These are phyloP conservation scores for Adansonia grandidieri DNA, from an alignment of 441 rosid species.

Conservation along the genomic window DNA sequence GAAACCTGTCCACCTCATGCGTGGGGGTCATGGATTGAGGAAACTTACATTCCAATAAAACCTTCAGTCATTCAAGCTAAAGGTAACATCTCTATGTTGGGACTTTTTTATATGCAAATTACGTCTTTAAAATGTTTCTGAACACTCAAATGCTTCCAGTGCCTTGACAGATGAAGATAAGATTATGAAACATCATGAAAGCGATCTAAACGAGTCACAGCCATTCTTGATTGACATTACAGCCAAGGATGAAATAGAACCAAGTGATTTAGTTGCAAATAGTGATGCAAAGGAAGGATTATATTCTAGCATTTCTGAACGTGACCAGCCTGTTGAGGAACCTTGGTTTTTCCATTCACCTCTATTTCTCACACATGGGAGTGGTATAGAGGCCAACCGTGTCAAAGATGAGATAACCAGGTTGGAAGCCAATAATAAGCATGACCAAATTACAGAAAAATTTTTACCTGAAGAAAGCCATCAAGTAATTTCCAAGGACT, in stretches of 20 bases:
- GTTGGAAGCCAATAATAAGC: conserved; percentile 41
- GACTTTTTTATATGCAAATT: conserved; percentile 30
- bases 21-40: conserved; percentile 89
- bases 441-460: conserved; percentile 44
- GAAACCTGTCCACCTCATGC: conserved; percentile 42
- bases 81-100: conserved; percentile 64
- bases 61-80: conserved; percentile 38
- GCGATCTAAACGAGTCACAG: conserved; percentile 40
- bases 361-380: conserved; percentile 32
- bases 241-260: conserved; percentile 40
- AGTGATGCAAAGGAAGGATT: conserved; percentile 35
- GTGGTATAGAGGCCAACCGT: conserved; percentile 38
- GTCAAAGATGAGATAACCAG: conserved; percentile 35
- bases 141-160: conserved; percentile 96
- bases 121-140: conserved; percentile 55
- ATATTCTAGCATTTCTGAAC: conserved; percentile 45
- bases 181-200: conserved; percentile 33
- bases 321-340: conserved; percentile 84
- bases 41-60: conserved; percentile 44
- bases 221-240: conserved; percentile 42
- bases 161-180: conserved; percentile 82
- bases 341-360: conserved; percentile 73
- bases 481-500: conserved; percentile 39
- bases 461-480: conserved; percentile 51
- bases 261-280: conserved; percentile 36